Evolutionary conservation across 1,284 basidiomycete genomes (phyloP), one percentile per base, ranked within the genome.

Genomic region (Rhodotorula glutinis): DNA sequence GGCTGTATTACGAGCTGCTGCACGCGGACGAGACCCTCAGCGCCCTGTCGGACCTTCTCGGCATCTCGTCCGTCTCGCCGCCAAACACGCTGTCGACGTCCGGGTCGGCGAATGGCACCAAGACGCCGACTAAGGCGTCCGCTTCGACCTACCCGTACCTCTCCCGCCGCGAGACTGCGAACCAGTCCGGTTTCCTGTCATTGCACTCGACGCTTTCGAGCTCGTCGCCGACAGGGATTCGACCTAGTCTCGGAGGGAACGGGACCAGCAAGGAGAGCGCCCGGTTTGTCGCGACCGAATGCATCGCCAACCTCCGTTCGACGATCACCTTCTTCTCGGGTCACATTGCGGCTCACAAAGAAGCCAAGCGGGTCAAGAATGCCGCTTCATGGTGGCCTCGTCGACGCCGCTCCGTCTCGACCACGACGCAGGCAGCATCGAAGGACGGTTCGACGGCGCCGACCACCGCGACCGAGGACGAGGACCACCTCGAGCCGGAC

Each of bases 1-100:
- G 66, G 29, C 66, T 77, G 2, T 73, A 72, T 64, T 77, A 73
- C 68, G 76, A 76, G 62, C 65, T 76, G 21, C 62, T 77, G 7
- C 71, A 74, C 52, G 70, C 76, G 27, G 75, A 76, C 21, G 33
- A 57, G 14, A 69, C 67, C 27, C 60, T 77, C 25, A 25, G 60
- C 44, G 67, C 74, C 53, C 67, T 77, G 23, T 66, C 73, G 30
- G 65, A 69, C 43, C 64, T 75, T 19, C 64, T 65, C 65, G 67
- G 61, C 49, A 55, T 59, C 56, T 51, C 57, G 27, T 56, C 54
- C 29, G 40, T 61, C 67, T 47, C 46, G 21, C 46, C 46, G 19
- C 23, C 23, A 21, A 47, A 27, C 25, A 21, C 25, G 47, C 9
- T 25, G 10, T 27, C 23, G n/a, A 49, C 47, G n/a, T 53, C 63